Base-by-base conservation (phyloP, 2,329 filamentous ascomycete genomes). In the Fusarium longipes region DNA sequence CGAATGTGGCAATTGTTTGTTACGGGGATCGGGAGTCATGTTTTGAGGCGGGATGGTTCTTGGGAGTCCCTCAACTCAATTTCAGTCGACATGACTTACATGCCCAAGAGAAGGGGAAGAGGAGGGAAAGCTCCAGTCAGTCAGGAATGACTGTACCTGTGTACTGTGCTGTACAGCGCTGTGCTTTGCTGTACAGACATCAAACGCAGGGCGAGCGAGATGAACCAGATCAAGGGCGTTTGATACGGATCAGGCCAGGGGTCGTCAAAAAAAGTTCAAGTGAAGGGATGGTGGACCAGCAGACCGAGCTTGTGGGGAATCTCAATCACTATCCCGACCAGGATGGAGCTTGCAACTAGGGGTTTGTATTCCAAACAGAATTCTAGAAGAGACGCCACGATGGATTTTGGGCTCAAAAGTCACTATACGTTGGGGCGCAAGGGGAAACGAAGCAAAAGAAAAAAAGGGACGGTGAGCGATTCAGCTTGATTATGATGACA, bases 381-480 rank as follows among this genome's bases (percentile, higher is more conserved):
- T 73, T 73, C 71, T 73, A 74, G 71, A 73, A 73, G 63, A 70
- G 68, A 30, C 48, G 65, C 67, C 56, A 69, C 52, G 53, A 67
- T 60, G 57, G 40, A 32, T 25, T 56, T 64, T 62, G 54, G 36
- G 39, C 39, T 59, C 48, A 57, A 54, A 57, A 61, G 38, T 45
- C 29, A 51, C 45, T 52, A 38, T 60, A 47, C 39, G 47, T 55
- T 60, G 53, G 61, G 57, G 56, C 20, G 54, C 33, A 60, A 60
- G 63, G 52, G 54, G 61, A 43, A 62, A 24, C 30, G 39, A 61
- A 61, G 56, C 53, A 61, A 54, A 45, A 50, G 14, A 24, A 29
- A 63, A 43, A 57, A 63, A 63, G 47, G 57, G 50, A 69, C 66
- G 66, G 66, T 69, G 66, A 69, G 57, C 15, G 57, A 60, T 27